phyloP scores from a whole-genome alignment of 2,329 filamentous ascomycete genomes.

The Chaetomiaceae sp. region DNA sequence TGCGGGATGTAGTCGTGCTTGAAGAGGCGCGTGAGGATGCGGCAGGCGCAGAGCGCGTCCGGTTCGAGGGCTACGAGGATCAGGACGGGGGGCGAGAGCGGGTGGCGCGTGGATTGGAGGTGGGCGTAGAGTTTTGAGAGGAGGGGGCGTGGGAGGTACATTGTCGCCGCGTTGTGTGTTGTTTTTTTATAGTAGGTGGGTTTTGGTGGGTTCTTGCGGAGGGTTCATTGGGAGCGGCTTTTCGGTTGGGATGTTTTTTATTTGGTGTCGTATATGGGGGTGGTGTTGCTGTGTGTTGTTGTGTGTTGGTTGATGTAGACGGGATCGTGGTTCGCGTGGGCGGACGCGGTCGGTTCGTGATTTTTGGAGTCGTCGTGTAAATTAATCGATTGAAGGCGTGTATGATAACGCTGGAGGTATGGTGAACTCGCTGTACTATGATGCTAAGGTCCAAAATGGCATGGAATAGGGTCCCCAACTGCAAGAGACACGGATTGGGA shows the following conservation, averaged over 20 bases:
- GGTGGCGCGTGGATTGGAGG: constrained; percentile 79
- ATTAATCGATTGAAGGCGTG: neutral
- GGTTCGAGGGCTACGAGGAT: constrained; percentile 91
- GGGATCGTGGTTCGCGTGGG: neutral
- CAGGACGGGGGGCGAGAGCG: constrained; percentile 85
- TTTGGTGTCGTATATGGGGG: neutral
- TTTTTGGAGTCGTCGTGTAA: neutral
- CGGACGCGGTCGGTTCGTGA: neutral
- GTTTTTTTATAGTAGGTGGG: constrained; percentile 27
- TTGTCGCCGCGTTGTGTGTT: constrained; percentile 40
- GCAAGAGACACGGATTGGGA: neutral
- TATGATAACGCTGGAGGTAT: neutral
- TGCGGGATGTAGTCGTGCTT: constrained; percentile 97
- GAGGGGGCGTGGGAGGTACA: constrained; percentile 91
- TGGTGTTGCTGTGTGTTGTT: neutral
- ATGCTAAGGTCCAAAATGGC: neutral
- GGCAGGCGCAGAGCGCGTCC: constrained; percentile 90
- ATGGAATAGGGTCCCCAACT: neutral
- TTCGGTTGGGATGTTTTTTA: neutral
- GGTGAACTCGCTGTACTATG: neutral
- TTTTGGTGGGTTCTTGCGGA: constrained; percentile 19
- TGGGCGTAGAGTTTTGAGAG: constrained; percentile 89
- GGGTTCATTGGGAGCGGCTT: constrained; percentile 27
- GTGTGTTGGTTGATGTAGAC: neutral
- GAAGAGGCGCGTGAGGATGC: constrained; percentile 86